Percentiles rank a stretch among this genome's conserved stretches.
Evolutionary conservation across 768 basidiomycete genomes (phyloP).

Genomic region (Coprinopsis strossmayeri): DNA sequence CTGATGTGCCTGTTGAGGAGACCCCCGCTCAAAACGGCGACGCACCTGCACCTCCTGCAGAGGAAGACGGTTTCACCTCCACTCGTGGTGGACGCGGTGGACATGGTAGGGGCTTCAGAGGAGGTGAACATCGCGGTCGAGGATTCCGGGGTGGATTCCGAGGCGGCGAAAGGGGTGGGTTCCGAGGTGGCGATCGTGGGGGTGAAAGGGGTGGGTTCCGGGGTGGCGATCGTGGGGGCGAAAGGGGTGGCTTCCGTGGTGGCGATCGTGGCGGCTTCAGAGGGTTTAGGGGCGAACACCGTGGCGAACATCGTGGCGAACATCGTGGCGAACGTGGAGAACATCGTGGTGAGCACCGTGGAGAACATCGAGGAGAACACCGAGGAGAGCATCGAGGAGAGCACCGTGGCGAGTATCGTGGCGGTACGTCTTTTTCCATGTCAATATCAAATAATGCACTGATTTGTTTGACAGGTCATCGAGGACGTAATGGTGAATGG

Average conservation of each 20-base stretch:
- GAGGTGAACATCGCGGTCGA: slow-evolving; percentile 25
- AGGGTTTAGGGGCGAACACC: no score
- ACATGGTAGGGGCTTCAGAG: slow-evolving; percentile 32
- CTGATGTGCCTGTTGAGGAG: slow-evolving; percentile 16
- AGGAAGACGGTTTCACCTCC: slow-evolving; percentile 61
- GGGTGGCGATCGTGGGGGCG: slow-evolving; percentile 21
- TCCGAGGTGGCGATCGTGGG: slow-evolving; percentile 24
- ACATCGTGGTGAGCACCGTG: slow-evolving; percentile 26
- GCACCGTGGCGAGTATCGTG: slow-evolving; percentile 29
- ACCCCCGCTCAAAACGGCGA: slow-evolving; percentile 24
- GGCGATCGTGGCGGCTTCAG: slow-evolving; percentile 16
- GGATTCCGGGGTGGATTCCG: slow-evolving; percentile 27
- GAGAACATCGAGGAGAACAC: slow-evolving; percentile 24
- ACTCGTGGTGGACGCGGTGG: slow-evolving; percentile 1
- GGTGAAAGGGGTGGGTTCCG: slow-evolving; percentile 21
- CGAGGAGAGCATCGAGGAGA: slow-evolving; percentile 20
- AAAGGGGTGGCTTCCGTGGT: slow-evolving; percentile 25
- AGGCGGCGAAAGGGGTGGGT: slow-evolving; percentile 17
- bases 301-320: no score
- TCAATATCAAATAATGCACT: background rate
- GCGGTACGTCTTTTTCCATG: slow-evolving; percentile 15
- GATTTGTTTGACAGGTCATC: slow-evolving; percentile 11
- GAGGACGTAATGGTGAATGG: slow-evolving; percentile 20
- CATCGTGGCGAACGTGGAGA: no score
- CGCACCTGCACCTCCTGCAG: slow-evolving; percentile 22